Percentiles rank a stretch among this genome's conserved stretches.
These are phyloP conservation scores for Proliferodiscus dingleyae DNA, from an alignment of 2,329 filamentous ascomycete genomes.

Conservation along the genomic window DNA sequence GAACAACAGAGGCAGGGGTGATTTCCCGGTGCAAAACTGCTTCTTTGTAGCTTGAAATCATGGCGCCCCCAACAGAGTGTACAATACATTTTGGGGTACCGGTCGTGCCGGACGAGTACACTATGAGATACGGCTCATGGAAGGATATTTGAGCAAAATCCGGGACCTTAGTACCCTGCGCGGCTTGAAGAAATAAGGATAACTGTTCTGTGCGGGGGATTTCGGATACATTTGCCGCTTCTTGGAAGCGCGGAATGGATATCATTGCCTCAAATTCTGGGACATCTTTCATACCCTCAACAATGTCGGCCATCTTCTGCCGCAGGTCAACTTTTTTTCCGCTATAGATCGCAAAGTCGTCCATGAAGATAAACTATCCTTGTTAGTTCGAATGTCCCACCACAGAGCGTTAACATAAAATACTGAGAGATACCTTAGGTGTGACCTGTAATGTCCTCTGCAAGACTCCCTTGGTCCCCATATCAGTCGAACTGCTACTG, in stretches of 20 bases:
- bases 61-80: conserved; percentile 63
- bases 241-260: conserved; percentile 59
- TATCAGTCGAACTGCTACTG: conserved; percentile 73
- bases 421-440: conserved; percentile 64
- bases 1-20: conserved; percentile 36
- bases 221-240: conserved; percentile 52
- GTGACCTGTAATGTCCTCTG: conserved; percentile 71
- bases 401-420: neutral
- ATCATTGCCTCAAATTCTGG: conserved; percentile 59
- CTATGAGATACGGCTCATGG: conserved; percentile 70
- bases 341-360: conserved; percentile 76
- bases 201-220: conserved; percentile 40
- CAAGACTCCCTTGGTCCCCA: conserved; percentile 73
- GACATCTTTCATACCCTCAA: conserved; percentile 56
- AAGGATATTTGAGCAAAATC: conserved; percentile 27
- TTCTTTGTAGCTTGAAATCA: conserved; percentile 60
- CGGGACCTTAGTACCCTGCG: conserved; percentile 1
- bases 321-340: conserved; percentile 69
- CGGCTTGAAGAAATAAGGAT: conserved; percentile 39
- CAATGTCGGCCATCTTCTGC: conserved; percentile 63
- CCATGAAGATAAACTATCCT: conserved; percentile 67
- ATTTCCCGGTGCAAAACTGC: conserved; percentile 46
- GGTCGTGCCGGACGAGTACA: conserved; percentile 76
- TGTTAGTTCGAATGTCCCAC: neutral
- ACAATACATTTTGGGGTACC: conserved; percentile 83